A percentile compares a stretch with the other conserved stretches of the same genome.
Evolutionary conservation across 202 grass and related monocot species (phyloP).

Genomic region (Schoenoplectus triqueter): DNA sequence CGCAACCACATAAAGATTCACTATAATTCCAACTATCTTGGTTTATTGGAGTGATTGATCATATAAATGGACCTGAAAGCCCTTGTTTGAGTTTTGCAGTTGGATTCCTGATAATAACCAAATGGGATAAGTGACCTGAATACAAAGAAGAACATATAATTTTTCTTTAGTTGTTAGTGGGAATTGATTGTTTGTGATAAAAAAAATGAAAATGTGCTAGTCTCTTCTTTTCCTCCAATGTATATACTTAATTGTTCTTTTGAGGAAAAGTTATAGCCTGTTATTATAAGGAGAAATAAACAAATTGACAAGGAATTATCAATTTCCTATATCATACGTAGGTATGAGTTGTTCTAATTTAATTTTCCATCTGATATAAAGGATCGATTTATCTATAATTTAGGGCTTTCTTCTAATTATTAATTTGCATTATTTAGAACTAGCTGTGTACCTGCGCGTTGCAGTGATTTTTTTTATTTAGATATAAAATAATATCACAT

Average conservation of each 20-base stretch:
- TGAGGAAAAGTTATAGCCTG: background rate
- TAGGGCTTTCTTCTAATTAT: background rate
- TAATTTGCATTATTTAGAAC: background rate
- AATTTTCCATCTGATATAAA: conserved; percentile 8
- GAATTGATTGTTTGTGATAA: conserved; percentile 11
- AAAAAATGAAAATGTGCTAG: background rate
- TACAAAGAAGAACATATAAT: background rate
- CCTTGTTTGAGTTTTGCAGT: background rate
- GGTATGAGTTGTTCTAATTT: background rate
- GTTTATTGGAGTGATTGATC: background rate
- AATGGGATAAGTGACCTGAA: background rate
- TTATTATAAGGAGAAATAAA: background rate
- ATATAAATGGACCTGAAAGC: conserved; percentile 2
- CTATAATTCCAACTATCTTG: background rate
- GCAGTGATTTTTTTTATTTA: too few relatives aligned
- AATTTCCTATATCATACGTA: background rate
- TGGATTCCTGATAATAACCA: background rate
- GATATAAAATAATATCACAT: too few relatives aligned
- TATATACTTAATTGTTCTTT: background rate
- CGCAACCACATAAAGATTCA: background rate
- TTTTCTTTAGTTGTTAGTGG: background rate
- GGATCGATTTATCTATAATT: background rate
- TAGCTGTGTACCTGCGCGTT: background rate
- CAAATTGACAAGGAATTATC: conserved; percentile 1
- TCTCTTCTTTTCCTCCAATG: background rate